Conservation (phyloP, 148 eudicot species). For the Nyssa sinensis region DNA sequence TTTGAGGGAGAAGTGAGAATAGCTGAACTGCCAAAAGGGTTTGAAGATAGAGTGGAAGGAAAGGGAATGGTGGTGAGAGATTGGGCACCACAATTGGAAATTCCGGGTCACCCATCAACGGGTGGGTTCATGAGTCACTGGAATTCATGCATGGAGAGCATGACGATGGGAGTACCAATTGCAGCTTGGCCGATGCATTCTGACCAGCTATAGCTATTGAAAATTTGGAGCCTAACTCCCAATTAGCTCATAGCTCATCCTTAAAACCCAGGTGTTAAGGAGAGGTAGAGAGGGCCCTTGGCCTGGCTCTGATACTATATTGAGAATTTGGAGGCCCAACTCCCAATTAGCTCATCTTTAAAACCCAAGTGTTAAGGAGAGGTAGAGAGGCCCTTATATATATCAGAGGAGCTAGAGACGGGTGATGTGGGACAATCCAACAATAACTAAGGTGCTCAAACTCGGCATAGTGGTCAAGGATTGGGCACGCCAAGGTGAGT, state of each 20-base stretch:
- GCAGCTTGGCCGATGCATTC: conserved; percentile 48
- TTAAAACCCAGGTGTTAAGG: no score
- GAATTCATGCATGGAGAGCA: conserved; percentile 45
- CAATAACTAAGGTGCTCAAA: conserved; percentile 29
- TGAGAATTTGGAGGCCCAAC: no score
- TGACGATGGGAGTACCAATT: conserved; percentile 38
- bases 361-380: no score
- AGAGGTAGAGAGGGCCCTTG: no score
- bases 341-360: no score
- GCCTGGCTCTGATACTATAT: no score
- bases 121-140: conserved; percentile 46
- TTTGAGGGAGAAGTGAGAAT: conserved; percentile 1
- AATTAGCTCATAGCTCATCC: no score
- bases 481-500: conserved; percentile 19
- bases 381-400: no score
- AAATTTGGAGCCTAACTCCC: no score
- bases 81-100: conserved; percentile 45
- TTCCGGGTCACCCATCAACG: conserved; percentile 28
- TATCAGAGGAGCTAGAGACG: no score
- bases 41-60: conserved; percentile 26
- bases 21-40: conserved; percentile 21
- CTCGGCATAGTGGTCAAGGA: conserved; percentile 21
- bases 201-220: no score
- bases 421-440: no score
- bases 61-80: conserved; percentile 32